These are phyloP conservation scores for Smittium culicis DNA, from an alignment of 371 early-diverging fungal genomes.

Conservation along the genomic window DNA sequence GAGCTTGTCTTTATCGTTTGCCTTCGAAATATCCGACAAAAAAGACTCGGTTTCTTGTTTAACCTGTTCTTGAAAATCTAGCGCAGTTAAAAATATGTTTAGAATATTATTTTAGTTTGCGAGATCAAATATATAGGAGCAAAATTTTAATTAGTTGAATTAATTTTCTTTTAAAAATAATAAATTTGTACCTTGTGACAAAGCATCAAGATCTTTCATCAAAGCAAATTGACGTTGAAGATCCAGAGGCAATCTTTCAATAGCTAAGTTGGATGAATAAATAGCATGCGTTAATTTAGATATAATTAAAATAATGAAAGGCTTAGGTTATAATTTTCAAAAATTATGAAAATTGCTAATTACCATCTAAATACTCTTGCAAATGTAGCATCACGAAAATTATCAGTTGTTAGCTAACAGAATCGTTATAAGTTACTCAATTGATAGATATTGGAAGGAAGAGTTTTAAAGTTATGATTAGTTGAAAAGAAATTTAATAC, in stretches of 20 bases:
- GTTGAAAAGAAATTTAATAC: no score
- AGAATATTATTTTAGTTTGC: constrained; percentile 5
- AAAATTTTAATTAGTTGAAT: no score
- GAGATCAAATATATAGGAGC: constrained; percentile 2
- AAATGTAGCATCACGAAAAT: constrained; percentile 37
- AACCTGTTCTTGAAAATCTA: constrained; percentile 46
- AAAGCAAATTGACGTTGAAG: constrained; percentile 77
- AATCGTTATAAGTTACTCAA: not conserved
- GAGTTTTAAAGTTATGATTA: no score
- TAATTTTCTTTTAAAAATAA: no score
- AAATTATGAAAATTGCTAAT: constrained; percentile 13
- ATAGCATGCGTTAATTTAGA: constrained; percentile 1
- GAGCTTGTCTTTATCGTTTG: constrained; percentile 28
- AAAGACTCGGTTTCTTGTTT: constrained; percentile 40
- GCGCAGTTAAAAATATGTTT: not conserved
- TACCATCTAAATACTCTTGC: constrained; percentile 85
- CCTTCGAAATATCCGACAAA: constrained; percentile 18
- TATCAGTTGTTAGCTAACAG: constrained; percentile 5
- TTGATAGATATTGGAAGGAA: not conserved
- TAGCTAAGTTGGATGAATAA: constrained; percentile 37
- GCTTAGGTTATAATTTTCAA: not conserved
- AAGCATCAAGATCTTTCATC: constrained; percentile 80
- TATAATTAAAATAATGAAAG: not conserved
- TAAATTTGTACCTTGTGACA: constrained; percentile 57
- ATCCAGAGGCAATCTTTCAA: constrained; percentile 83